Percentiles rank a stretch among this genome's conserved stretches.
Evolutionary conservation across 371 early-diverging fungal genomes (phyloP).

Genomic region (Mucor lusitanicus): DNA sequence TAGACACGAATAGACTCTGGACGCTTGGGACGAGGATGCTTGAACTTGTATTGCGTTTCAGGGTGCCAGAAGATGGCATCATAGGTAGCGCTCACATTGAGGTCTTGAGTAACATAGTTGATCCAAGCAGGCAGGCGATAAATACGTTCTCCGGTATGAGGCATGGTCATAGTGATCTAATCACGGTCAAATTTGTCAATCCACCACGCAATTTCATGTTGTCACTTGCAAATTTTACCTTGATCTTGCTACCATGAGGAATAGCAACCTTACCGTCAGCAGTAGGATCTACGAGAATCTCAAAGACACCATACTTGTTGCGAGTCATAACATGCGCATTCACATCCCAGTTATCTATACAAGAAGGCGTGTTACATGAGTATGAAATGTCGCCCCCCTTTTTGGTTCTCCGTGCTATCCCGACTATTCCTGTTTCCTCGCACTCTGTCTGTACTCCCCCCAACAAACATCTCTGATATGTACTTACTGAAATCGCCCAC

Average conservation of each 20-base stretch:
- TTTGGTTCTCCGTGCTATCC: slow-evolving; percentile 1
- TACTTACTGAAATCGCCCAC: slow-evolving; percentile 92
- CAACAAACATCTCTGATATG: slow-evolving; percentile 6
- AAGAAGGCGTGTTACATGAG: background rate
- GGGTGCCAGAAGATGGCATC: slow-evolving; percentile 96
- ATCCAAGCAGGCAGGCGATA: slow-evolving; percentile 93
- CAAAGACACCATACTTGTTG: slow-evolving; percentile 82
- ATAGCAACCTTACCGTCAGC: slow-evolving; percentile 68
- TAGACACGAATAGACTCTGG: slow-evolving; percentile 80
- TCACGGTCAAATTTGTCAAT: background rate
- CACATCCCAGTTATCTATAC: slow-evolving; percentile 80
- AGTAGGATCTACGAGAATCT: slow-evolving; percentile 63
- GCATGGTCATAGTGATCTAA: slow-evolving; percentile 74
- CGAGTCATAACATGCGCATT: slow-evolving; percentile 75
- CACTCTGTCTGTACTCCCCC: background rate
- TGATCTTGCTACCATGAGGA: slow-evolving; percentile 86
- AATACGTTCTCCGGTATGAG: slow-evolving; percentile 73
- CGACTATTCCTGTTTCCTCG: background rate
- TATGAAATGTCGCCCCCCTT: background rate
- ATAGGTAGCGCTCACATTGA: slow-evolving; percentile 77
- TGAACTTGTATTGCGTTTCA: slow-evolving; percentile 68
- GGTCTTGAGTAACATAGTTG: slow-evolving; percentile 83
- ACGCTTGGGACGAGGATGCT: slow-evolving; percentile 67
- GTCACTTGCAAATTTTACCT: slow-evolving; percentile 54
- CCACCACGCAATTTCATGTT: background rate